These are phyloP conservation scores for Emmonsia crescens DNA, from an alignment of 2,329 filamentous ascomycete species.

Conservation along the genomic window DNA sequence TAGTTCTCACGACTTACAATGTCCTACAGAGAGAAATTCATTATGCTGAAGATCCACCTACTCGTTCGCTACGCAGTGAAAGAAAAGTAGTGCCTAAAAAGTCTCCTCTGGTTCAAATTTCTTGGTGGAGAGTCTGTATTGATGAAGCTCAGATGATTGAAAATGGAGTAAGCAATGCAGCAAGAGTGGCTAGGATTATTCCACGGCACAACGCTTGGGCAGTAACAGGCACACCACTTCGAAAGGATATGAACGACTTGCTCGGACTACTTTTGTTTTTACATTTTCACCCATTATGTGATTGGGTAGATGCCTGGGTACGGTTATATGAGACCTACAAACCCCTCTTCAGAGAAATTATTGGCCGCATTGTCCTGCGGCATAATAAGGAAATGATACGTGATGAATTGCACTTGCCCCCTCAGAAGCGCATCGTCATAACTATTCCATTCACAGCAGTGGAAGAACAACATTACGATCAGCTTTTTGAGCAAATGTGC, in stretches of 20 bases:
- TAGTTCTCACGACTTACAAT: constrained; percentile 53
- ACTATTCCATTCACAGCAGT: constrained; percentile 82
- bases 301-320: constrained; percentile 55
- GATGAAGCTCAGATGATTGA: constrained; percentile 82
- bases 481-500: constrained; percentile 65
- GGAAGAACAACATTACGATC: constrained; percentile 79
- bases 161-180: constrained; percentile 72
- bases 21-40: constrained; percentile 73
- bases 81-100: constrained; percentile 55
- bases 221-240: constrained; percentile 80
- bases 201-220: constrained; percentile 84
- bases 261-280: constrained; percentile 74
- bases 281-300: constrained; percentile 63
- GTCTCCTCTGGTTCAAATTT: constrained; percentile 69
- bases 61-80: constrained; percentile 54
- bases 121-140: constrained; percentile 74
- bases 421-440: constrained; percentile 76
- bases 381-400: constrained; percentile 78
- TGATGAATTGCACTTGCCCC: constrained; percentile 65
- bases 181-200: constrained; percentile 65
- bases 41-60: constrained; percentile 59
- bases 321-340: constrained; percentile 52
- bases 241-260: constrained; percentile 67
- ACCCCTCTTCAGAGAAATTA: constrained; percentile 55
- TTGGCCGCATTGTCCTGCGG: constrained; percentile 61